Conservation (phyloP, 106 monocot species). For the Platanthera guangdongensis region DNA sequence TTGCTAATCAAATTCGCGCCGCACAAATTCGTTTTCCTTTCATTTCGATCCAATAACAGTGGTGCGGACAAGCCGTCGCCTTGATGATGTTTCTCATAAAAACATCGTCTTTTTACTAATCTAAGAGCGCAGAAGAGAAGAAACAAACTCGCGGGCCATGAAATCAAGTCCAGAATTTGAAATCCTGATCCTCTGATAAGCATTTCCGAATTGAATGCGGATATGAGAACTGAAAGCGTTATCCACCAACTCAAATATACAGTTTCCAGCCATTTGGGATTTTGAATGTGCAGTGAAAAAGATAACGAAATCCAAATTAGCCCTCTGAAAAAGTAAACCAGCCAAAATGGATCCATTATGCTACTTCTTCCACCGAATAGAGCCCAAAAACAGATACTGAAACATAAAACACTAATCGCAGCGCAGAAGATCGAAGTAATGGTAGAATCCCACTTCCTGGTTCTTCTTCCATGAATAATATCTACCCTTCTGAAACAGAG, state of each 20-base stretch:
- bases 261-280: slow-evolving; percentile 9
- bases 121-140: slow-evolving; percentile 37
- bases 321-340: slow-evolving; percentile 19
- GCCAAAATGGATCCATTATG: background rate
- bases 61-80: slow-evolving; percentile 20
- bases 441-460: slow-evolving; percentile 15
- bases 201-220: slow-evolving; percentile 25
- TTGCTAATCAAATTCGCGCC: slow-evolving; percentile 37
- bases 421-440: slow-evolving; percentile 28
- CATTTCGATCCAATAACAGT: slow-evolving; percentile 20
- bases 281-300: slow-evolving; percentile 27
- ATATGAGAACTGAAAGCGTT: slow-evolving; percentile 23
- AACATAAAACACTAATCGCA: slow-evolving; percentile 13
- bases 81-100: background rate
- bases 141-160: slow-evolving; percentile 32
- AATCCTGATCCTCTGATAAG: slow-evolving; percentile 12
- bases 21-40: slow-evolving; percentile 11
- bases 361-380: slow-evolving; percentile 1
- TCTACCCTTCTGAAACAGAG: slow-evolving; percentile 10
- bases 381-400: slow-evolving; percentile 7
- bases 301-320: slow-evolving; percentile 32
- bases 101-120: background rate
- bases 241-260: slow-evolving; percentile 33
- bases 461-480: slow-evolving; percentile 4
- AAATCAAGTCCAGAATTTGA: slow-evolving; percentile 24